Evolutionary conservation across 2,329 filamentous ascomycete species (phyloP).

Genomic region (Microdochium bolleyi): DNA sequence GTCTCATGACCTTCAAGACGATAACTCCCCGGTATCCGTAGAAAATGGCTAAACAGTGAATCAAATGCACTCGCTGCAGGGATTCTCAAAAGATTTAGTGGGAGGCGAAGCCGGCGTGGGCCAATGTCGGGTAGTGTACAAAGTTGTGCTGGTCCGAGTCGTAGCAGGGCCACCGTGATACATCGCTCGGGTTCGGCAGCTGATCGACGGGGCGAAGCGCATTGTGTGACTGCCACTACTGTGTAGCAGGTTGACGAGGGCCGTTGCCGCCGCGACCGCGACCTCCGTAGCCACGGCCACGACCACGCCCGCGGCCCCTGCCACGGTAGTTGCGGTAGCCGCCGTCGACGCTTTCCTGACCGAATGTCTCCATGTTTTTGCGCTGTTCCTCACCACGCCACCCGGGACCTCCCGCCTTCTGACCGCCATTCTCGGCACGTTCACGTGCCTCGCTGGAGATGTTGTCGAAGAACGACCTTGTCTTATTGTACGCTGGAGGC

Average conservation of each 20-base stretch:
- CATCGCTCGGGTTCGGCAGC: background rate
- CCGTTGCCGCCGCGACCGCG: constrained; percentile 32
- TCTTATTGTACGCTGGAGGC: constrained; percentile 70
- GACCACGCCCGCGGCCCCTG: constrained; percentile 66
- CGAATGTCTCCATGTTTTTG: constrained; percentile 96
- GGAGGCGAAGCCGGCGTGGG: background rate
- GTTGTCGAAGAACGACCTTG: constrained; percentile 92
- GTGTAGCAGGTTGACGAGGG: constrained; percentile 10
- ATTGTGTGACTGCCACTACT: constrained; percentile 7
- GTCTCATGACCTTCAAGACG: background rate
- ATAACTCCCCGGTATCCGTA: background rate
- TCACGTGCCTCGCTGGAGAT: constrained; percentile 93
- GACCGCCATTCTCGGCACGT: constrained; percentile 62
- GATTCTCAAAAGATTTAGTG: background rate
- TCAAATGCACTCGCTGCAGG: background rate
- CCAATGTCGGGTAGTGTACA: constrained; percentile 1
- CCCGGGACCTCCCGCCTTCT: constrained; percentile 70
- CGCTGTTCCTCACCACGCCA: constrained; percentile 90
- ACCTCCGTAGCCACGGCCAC: constrained; percentile 37
- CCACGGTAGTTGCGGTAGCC: constrained; percentile 72
- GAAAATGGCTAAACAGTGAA: constrained; percentile 1
- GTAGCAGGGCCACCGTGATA: background rate
- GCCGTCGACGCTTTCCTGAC: constrained; percentile 88
- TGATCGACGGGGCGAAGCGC: too few species aligned
- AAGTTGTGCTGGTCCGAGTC: background rate